phyloP scores from a whole-genome alignment of 1,284 basidiomycete species.

The Schizophyllum amplum region DNA sequence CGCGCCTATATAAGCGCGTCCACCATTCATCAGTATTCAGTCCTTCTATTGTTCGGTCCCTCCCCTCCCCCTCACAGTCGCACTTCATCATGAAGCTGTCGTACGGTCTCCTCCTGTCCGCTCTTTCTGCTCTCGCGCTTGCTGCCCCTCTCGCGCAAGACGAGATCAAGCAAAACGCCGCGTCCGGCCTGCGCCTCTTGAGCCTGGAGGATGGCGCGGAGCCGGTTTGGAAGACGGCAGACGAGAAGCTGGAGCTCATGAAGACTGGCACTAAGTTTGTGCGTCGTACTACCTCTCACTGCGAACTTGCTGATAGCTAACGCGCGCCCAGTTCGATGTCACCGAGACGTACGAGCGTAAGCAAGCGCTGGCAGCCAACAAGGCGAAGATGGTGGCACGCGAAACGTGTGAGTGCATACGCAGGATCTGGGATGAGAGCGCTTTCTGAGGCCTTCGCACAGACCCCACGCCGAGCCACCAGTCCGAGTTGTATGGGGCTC shows the following conservation, averaged over 20 bases:
- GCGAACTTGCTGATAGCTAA: background rate
- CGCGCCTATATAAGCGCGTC: background rate
- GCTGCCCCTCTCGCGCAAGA: slow-evolving; percentile 24
- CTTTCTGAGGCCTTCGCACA: slow-evolving; percentile 8
- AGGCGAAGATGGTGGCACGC: slow-evolving; percentile 14
- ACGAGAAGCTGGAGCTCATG: slow-evolving; percentile 33
- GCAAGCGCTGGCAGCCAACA: slow-evolving; percentile 15
- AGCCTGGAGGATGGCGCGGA: slow-evolving; percentile 30
- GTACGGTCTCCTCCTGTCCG: background rate
- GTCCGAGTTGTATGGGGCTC: slow-evolving; percentile 16
- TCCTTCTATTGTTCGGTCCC: no score
- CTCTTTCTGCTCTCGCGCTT: background rate
- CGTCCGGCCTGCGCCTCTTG: slow-evolving; percentile 37
- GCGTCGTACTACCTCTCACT: slow-evolving; percentile 22
- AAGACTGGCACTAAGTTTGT: slow-evolving; percentile 27
- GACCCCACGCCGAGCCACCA: slow-evolving; percentile 22
- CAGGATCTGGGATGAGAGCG: slow-evolving; percentile 15
- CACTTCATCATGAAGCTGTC: background rate
- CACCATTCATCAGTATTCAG: background rate
- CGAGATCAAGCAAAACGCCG: slow-evolving; percentile 28
- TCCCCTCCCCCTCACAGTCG: background rate
- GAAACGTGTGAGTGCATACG: slow-evolving; percentile 20
- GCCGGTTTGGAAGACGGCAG: slow-evolving; percentile 32
- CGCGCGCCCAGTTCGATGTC: slow-evolving; percentile 30
- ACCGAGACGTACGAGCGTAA: slow-evolving; percentile 49